phyloP scores from a whole-genome alignment of 1,139 yeast genomes.

The Kurtzmaniella quercitrusa region DNA sequence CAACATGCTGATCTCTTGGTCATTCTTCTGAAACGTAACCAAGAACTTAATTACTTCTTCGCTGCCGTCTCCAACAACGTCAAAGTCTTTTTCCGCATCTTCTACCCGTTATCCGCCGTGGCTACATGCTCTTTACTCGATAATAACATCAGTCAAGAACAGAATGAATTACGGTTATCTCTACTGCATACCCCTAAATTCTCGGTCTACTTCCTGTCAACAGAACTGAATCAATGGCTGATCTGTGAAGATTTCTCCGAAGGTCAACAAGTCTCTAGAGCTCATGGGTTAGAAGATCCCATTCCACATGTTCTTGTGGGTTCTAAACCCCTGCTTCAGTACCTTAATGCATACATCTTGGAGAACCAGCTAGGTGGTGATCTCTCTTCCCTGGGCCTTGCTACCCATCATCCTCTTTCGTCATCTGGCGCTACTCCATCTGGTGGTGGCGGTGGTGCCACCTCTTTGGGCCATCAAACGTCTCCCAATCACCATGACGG shows the following conservation, averaged over 20 bases:
- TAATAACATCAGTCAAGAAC: conserved; percentile 38
- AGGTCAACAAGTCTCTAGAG: conserved; percentile 72
- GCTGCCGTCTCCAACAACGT: conserved; percentile 64
- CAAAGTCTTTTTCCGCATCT: conserved; percentile 65
- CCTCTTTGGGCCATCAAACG: background rate
- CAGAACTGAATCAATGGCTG: conserved; percentile 68
- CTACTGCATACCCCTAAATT: conserved; percentile 65
- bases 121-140: conserved; percentile 45
- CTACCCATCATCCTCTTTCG: background rate
- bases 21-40: conserved; percentile 61
- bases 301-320: conserved; percentile 58
- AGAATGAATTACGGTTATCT: conserved; percentile 49
- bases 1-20: conserved; percentile 63
- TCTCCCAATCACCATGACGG: background rate
- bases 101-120: conserved; percentile 53
- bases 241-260: conserved; percentile 81
- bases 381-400: background rate
- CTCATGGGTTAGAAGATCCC: conserved; percentile 49
- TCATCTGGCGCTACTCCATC: background rate
- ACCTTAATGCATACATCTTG: conserved; percentile 50
- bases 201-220: conserved; percentile 61
- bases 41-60: conserved; percentile 71
- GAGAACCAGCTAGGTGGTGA: conserved; percentile 27
- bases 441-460: background rate
- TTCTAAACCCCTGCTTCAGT: conserved; percentile 45